phyloP scores from a whole-genome alignment of 2,329 filamentous ascomycete species.

The Raffaelea ambrosiae region DNA sequence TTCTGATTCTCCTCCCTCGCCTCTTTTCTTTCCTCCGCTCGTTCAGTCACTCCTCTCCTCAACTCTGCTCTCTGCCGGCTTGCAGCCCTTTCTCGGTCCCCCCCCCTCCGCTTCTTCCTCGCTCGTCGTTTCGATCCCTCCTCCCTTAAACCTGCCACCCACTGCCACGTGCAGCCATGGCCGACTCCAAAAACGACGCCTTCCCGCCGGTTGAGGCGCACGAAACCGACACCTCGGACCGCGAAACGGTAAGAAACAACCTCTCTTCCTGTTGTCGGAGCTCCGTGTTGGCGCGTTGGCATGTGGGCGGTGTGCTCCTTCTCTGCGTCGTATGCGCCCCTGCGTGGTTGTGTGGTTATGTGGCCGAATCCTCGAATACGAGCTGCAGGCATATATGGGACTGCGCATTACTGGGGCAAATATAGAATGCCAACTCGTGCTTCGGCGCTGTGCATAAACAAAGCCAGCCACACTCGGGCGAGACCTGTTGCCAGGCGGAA shows the following conservation, averaged over 20 bases:
- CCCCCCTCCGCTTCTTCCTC: background rate
- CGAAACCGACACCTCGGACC: constrained; percentile 7
- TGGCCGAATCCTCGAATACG: background rate
- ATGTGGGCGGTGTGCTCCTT: background rate
- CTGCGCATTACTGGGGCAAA: too few species aligned
- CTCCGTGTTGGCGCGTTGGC: too few species aligned
- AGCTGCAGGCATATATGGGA: background rate
- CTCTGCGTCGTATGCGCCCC: background rate
- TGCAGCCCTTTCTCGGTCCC: too few species aligned
- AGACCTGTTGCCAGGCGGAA: background rate
- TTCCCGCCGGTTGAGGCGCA: constrained; percentile 2
- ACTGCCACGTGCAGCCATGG: constrained; percentile 6
- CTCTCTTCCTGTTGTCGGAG: background rate
- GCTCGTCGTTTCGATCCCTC: too few species aligned
- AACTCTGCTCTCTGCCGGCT: background rate
- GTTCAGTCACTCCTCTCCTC: background rate
- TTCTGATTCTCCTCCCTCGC: background rate
- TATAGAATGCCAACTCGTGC: too few species aligned
- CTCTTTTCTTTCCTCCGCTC: background rate
- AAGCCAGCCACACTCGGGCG: too few species aligned
- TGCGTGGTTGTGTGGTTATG: background rate
- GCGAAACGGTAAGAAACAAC: constrained; percentile 10
- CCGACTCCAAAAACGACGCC: constrained; percentile 8
- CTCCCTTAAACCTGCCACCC: background rate
- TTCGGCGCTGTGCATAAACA: background rate